phyloP scores from a whole-genome alignment of 306 rosid species.

The Betula pendula region DNA sequence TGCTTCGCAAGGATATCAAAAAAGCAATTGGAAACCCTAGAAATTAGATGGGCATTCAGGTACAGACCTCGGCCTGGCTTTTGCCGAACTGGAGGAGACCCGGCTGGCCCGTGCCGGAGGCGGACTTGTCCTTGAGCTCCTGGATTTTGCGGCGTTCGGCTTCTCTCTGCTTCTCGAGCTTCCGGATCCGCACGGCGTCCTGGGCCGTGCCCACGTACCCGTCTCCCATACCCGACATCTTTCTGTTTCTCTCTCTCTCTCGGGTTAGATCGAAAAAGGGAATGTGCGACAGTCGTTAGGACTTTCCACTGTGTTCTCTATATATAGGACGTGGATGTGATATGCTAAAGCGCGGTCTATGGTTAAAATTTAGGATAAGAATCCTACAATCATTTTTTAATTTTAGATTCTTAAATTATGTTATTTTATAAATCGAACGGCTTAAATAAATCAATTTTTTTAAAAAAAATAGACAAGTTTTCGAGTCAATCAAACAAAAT shows the following conservation, averaged over 20 bases:
- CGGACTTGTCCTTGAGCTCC: conserved; percentile 89
- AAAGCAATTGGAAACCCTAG: conserved; percentile 12
- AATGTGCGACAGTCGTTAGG: neutral
- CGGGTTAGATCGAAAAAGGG: neutral
- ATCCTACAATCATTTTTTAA: too few relatives aligned
- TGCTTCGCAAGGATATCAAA: neutral
- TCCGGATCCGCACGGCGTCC: conserved; percentile 88
- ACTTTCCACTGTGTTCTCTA: too few relatives aligned
- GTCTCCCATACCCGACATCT: conserved; percentile 98
- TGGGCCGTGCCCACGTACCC: conserved; percentile 99
- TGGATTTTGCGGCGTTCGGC: conserved; percentile 96
- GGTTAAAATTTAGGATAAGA: too few relatives aligned
- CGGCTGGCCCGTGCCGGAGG: conserved; percentile 71
- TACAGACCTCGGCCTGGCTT: conserved; percentile 77
- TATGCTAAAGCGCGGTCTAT: too few relatives aligned
- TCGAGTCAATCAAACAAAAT: too few relatives aligned
- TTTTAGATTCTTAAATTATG: too few relatives aligned
- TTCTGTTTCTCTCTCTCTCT: neutral
- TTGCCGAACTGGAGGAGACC: conserved; percentile 99
- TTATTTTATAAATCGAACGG: too few relatives aligned
- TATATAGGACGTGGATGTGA: too few relatives aligned
- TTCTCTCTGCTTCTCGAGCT: conserved; percentile 96
- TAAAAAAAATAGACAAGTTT: too few relatives aligned
- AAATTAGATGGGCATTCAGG: neutral
- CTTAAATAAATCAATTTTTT: too few relatives aligned